Percentiles rank a stretch among this genome's conserved stretches.
phyloP scores from a whole-genome alignment of 2,329 filamentous ascomycete species.

The Diaporthe velutina region DNA sequence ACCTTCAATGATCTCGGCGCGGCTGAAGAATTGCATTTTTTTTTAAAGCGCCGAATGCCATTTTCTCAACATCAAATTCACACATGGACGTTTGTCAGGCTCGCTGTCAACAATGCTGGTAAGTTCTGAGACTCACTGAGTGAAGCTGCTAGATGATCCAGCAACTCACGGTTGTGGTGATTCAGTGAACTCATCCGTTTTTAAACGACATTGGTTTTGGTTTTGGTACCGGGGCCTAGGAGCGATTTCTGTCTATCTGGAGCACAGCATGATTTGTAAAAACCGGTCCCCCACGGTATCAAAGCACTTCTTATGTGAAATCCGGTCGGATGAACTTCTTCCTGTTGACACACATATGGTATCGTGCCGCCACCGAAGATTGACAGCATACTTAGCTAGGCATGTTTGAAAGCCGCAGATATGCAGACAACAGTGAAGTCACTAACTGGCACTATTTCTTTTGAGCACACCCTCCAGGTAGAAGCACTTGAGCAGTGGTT shows the following conservation, averaged over 20 bases:
- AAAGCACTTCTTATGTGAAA: not conserved
- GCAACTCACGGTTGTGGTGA: not conserved
- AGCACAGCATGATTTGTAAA: not conserved
- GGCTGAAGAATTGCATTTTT: not conserved
- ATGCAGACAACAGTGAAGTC: not conserved
- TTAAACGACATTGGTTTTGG: not conserved
- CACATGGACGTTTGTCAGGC: not conserved
- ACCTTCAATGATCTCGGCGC: no score
- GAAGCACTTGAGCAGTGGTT: not conserved
- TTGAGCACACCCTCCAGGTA: not conserved
- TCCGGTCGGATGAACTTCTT: no score
- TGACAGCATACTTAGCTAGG: no score
- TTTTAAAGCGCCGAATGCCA: not conserved
- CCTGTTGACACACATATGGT: not conserved
- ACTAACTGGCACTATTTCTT: not conserved
- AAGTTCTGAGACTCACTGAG: not conserved
- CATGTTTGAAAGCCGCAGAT: not conserved
- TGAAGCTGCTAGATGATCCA: not conserved
- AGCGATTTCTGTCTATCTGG: not conserved
- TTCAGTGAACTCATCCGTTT: not conserved
- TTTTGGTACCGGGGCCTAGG: not conserved
- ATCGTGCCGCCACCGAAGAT: not conserved
- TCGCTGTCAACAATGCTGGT: not conserved
- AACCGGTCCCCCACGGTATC: not conserved
- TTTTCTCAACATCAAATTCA: not conserved